Conservation (phyloP, 139 green algal species). For the Coelastrella sp. region DNA sequence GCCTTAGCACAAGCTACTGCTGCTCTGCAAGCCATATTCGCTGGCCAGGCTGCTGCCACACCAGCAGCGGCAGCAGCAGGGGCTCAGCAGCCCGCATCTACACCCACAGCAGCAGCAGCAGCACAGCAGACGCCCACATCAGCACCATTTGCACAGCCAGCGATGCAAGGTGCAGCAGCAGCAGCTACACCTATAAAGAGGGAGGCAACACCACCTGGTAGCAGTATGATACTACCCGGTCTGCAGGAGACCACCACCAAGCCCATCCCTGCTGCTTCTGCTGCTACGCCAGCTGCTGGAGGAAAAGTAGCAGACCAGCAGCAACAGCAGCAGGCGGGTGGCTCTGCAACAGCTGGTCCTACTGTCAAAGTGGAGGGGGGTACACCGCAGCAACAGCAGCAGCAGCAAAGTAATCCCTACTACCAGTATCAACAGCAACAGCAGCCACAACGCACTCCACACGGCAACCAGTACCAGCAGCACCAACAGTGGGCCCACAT, state of each 20-base stretch:
- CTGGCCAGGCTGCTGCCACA: slow-evolving; percentile 7
- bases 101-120: slow-evolving; percentile 11
- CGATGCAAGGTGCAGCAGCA: slow-evolving; percentile 5
- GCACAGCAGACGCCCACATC: background rate
- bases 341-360: background rate
- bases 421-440: background rate
- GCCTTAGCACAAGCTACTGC: slow-evolving; percentile 21
- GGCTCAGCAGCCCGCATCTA: background rate
- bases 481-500: background rate
- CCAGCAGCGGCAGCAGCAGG: background rate
- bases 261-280: background rate
- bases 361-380: background rate
- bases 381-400: background rate
- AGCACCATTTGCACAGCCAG: background rate
- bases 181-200: background rate
- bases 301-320: background rate
- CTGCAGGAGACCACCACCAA: background rate
- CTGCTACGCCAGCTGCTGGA: background rate
- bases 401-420: background rate
- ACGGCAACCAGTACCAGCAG: background rate
- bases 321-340: slow-evolving; percentile 2
- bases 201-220: background rate
- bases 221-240: background rate
- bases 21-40: slow-evolving; percentile 23
- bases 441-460: background rate